Percentiles rank a stretch among this genome's conserved stretches.
phyloP scores from a whole-genome alignment of 2,329 filamentous ascomycete species.

The Alternaria sp. region DNA sequence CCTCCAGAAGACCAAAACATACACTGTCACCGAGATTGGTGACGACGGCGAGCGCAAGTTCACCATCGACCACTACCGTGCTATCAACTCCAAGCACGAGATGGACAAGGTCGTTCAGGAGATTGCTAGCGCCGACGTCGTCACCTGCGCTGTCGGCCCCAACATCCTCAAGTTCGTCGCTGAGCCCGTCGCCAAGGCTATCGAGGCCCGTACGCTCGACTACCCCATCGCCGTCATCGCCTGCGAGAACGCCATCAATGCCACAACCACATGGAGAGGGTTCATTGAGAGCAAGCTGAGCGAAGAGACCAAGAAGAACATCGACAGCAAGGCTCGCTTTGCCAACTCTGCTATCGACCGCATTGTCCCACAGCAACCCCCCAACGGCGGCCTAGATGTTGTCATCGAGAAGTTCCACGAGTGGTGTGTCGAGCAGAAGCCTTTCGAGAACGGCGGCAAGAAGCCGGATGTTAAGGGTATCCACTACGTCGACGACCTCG shows the following conservation, averaged over 20 bases:
- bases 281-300: constrained; percentile 81
- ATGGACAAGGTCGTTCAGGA: constrained; percentile 82
- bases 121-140: constrained; percentile 85
- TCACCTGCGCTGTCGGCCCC: constrained; percentile 96
- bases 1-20: constrained; percentile 77
- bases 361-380: constrained; percentile 91
- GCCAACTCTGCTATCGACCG: constrained; percentile 99
- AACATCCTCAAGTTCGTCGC: constrained; percentile 97
- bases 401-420: constrained; percentile 99
- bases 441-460: constrained; percentile 73
- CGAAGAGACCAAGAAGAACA: constrained; percentile 69
- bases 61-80: constrained; percentile 92
- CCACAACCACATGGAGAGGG: constrained; percentile 84
- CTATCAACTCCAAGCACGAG: constrained; percentile 91
- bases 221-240: constrained; percentile 90
- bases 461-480: constrained; percentile 83
- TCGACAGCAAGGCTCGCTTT: constrained; percentile 81
- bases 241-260: constrained; percentile 97
- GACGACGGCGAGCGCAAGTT: constrained; percentile 80
- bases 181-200: constrained; percentile 92
- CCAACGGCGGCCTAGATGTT: constrained; percentile 83
- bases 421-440: constrained; percentile 92
- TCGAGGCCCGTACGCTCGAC: constrained; percentile 73
- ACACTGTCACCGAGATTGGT: constrained; percentile 93
- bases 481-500: constrained; percentile 90